Percentiles rank a stretch among this genome's conserved stretches.
Conservation (phyloP, 345 rosid genomes). For the Eucalyptus polybractea region DNA sequence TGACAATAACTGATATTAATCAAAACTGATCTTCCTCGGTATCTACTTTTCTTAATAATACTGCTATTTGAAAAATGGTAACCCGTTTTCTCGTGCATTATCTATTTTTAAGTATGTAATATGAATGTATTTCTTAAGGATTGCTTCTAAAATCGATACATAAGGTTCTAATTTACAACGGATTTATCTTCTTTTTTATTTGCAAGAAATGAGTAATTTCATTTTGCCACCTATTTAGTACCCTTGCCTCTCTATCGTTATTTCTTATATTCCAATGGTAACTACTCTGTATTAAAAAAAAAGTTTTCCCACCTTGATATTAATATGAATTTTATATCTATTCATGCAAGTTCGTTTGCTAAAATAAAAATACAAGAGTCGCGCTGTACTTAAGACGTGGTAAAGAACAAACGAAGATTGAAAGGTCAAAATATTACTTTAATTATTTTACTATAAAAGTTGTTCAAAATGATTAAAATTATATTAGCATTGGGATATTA, state of each 20-base stretch:
- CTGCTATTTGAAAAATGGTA: background rate
- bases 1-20: background rate
- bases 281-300: too few species aligned
- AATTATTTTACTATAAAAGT: too few species aligned
- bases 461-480: background rate
- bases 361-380: too few species aligned
- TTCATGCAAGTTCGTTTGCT: too few species aligned
- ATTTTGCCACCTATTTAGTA: background rate
- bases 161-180: fast-evolving
- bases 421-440: background rate
- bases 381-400: too few species aligned
- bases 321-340: background rate
- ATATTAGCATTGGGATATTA: background rate
- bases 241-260: background rate
- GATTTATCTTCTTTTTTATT: background rate
- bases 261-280: background rate
- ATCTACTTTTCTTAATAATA: background rate
- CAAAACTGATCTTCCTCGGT: background rate
- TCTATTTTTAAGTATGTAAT: background rate
- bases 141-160: background rate
- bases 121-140: background rate
- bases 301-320: too few species aligned
- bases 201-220: background rate
- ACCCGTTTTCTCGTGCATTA: background rate
- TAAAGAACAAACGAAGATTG: too few species aligned